Evolutionary conservation across 805 yeast genomes (phyloP).

Genomic region (Lipomyces sp.): DNA sequence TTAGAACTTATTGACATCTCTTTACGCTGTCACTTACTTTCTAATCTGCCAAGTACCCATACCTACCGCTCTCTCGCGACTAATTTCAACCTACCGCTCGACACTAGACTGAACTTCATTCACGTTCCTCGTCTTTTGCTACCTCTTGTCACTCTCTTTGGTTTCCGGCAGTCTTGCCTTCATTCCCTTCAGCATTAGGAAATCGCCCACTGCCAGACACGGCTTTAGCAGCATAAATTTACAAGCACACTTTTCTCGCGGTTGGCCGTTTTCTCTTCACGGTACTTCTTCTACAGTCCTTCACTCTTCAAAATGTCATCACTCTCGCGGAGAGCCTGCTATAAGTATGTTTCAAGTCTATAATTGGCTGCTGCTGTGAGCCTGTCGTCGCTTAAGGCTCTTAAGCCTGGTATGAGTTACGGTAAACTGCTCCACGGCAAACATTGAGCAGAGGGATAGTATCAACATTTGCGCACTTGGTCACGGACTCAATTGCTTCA

Average conservation of each 20-base stretch:
- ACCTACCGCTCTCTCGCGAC: not conserved
- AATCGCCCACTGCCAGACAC: too few relatives aligned
- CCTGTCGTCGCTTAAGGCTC: not conserved
- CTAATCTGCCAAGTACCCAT: not conserved
- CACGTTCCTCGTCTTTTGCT: not conserved
- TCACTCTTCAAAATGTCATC: conserved; percentile 28
- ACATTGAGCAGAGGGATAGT: too few relatives aligned
- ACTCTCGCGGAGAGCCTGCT: conserved; percentile 38
- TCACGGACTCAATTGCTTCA: not conserved
- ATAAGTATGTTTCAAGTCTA: conserved; percentile 30
- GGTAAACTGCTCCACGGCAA: not conserved
- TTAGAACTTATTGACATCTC: not conserved
- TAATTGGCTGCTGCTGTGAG: not conserved
- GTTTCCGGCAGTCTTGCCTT: not conserved
- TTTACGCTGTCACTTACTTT: not conserved
- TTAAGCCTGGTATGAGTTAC: not conserved
- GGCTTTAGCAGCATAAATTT: too few relatives aligned
- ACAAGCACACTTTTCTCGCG: not conserved
- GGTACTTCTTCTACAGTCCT: not conserved
- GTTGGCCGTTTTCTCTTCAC: not conserved
- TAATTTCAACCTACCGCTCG: not conserved
- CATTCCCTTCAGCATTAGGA: not conserved
- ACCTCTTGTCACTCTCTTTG: not conserved
- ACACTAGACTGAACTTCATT: too few relatives aligned
- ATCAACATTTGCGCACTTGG: not conserved